phyloP scores from a whole-genome alignment of 805 yeast species.

The Jamesozyma rosinii region DNA sequence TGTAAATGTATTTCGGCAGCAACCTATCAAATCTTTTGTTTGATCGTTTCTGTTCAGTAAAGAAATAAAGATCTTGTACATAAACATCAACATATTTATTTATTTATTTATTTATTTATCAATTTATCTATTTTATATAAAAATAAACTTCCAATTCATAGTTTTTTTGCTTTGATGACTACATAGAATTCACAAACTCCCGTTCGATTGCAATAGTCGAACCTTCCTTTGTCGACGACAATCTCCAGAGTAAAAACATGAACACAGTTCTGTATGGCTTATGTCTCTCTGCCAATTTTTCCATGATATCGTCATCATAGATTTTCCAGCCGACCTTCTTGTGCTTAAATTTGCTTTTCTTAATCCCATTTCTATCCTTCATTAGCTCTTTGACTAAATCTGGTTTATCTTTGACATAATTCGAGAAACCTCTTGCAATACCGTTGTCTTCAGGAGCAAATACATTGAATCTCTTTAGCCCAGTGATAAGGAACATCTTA shows the following conservation, averaged over 20 bases:
- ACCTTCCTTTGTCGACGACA: slow-evolving; percentile 46
- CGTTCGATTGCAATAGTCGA: slow-evolving; percentile 29
- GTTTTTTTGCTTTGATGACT: neutral
- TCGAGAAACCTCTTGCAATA: slow-evolving; percentile 68
- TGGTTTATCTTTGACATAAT: slow-evolving; percentile 49
- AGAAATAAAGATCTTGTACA: neutral
- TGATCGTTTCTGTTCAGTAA: too few species aligned
- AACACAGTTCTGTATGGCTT: slow-evolving; percentile 59
- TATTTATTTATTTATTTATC: neutral
- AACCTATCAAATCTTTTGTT: too few species aligned
- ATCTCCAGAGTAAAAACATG: slow-evolving; percentile 68
- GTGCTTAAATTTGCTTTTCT: slow-evolving; percentile 31
- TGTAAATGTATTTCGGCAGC: neutral
- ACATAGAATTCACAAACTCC: slow-evolving; percentile 10
- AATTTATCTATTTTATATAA: neutral
- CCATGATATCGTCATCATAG: slow-evolving; percentile 49
- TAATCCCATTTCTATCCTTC: slow-evolving; percentile 31
- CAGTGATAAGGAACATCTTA: slow-evolving; percentile 74
- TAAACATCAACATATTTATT: neutral
- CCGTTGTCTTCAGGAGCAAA: slow-evolving; percentile 79
- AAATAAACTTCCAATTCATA: slow-evolving; percentile 1
- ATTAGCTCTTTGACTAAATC: slow-evolving; percentile 39
- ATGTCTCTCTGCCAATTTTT: slow-evolving; percentile 47
- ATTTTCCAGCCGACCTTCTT: slow-evolving; percentile 58
- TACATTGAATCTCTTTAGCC: slow-evolving; percentile 55